A percentile compares a stretch with the other conserved stretches of the same genome.
Evolutionary conservation across 495 filamentous ascomycete genomes (phyloP).

Genomic region (Opeltia flavorubescens): DNA sequence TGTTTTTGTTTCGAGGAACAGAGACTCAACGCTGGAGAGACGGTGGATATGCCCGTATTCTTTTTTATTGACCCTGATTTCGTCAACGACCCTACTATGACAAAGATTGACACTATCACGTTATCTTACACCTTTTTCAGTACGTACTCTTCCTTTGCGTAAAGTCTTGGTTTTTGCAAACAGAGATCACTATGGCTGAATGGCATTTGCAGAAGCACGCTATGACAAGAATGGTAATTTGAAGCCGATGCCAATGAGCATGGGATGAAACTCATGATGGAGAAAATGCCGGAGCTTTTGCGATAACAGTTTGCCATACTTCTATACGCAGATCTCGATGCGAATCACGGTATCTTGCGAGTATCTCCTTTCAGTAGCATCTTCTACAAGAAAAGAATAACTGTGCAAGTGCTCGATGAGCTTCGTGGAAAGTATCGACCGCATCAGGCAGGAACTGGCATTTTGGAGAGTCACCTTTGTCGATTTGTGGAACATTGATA

Average conservation of each 20-base stretch:
- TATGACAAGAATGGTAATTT: constrained; percentile 68
- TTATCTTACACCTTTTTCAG: constrained; percentile 98
- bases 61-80: constrained; percentile 98
- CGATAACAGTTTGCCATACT: too few species aligned
- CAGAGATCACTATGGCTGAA: constrained; percentile 16
- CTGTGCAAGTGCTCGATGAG: too few species aligned
- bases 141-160: constrained; percentile 32
- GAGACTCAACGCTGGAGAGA: constrained; percentile 85
- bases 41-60: constrained; percentile 99
- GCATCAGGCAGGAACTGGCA: too few species aligned
- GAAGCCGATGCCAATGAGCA: constrained; percentile 15
- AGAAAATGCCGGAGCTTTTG: neutral
- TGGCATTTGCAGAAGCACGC: constrained; percentile 50
- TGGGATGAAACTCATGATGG: constrained; percentile 1
- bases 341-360: neutral
- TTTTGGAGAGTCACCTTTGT: too few species aligned
- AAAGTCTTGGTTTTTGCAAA: neutral
- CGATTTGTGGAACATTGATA: too few species aligned
- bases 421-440: too few species aligned
- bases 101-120: constrained; percentile 84
- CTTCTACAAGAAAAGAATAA: too few species aligned
- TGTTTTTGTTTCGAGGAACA: constrained; percentile 99
- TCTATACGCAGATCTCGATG: neutral
- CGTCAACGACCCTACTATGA: constrained; percentile 81
- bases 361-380: too few species aligned